Base-by-base conservation (phyloP, 805 yeast species). In the Candida anglica region DNA sequence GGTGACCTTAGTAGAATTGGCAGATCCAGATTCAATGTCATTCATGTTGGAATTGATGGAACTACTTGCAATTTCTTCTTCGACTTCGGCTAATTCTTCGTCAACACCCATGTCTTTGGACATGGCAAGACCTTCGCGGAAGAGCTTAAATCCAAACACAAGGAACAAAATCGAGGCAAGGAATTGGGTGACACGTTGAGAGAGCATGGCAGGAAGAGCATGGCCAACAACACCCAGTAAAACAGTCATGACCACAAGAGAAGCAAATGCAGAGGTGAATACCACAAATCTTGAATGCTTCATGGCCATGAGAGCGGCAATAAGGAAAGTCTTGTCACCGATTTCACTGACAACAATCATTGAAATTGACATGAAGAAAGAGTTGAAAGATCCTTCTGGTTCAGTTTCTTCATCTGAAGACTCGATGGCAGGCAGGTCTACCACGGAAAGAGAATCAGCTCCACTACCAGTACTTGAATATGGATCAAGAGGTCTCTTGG, bases 261-360 rank as follows among this genome's bases (percentile, higher is more conserved):
- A 87, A 10, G 83, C 56, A 44, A 87, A 86, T 3, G 96, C 93
- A 11, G 96, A 80, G 6, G 86, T 69, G 56, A 93, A 91, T n/a
- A 93, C 98, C 30, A 86, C 70, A 51, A 74, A 49, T 49, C 94
- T 74, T 14, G 89, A 77, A 60, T 88, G 81, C 54, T 86, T 85
- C 98, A 93, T 93, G 19, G 98, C 96, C 96, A 93, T 89, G 44
- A 93, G 70, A 2, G 97, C 98, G 22, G 98, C 97, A 48, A 93
- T 87, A 44, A 93, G 72, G 55, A 93, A 93, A 0, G 99, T 93
- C 65, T 93, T 93, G 59, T 93, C 99, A 39, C 98, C 98, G 39
- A 93, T 82, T 60, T 93, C 99, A 19, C 95, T 85, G n/a, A 88
- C 85, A 20, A 86, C 64, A 52, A 93, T 93, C 98, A 93, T 93